A percentile compares a stretch with the other conserved stretches of the same genome.
These are phyloP conservation scores for Aegilops speltoides DNA, from an alignment of 176 grass and related monocot species.

Conservation along the genomic window DNA sequence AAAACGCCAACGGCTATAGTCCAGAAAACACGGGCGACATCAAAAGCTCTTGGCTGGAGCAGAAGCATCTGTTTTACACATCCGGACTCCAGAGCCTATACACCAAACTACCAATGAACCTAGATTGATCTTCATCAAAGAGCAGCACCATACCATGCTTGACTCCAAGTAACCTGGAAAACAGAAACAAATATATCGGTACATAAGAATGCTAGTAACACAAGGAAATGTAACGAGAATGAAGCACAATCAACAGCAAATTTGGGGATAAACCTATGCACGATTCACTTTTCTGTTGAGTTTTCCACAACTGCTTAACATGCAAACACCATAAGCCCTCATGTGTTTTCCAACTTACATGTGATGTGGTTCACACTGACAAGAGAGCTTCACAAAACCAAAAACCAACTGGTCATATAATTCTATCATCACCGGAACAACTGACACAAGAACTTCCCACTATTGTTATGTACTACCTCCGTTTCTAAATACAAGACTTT, in stretches of 20 bases:
- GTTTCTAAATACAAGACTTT: too few relatives aligned
- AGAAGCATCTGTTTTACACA: slow-evolving; percentile 5
- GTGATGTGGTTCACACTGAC: not conserved
- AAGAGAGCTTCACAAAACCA: not conserved
- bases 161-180: slow-evolving; percentile 25
- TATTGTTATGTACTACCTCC: not conserved
- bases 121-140: slow-evolving; percentile 14
- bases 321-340: slow-evolving; percentile 10
- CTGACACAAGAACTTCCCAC: not conserved
- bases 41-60: not conserved
- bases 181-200: slow-evolving; percentile 11
- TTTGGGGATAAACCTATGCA: not conserved
- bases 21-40: not conserved
- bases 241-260: not conserved
- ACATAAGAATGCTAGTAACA: not conserved
- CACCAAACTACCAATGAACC: slow-evolving; percentile 29
- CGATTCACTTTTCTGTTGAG: not conserved
- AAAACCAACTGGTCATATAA: not conserved
- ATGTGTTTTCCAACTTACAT: not conserved
- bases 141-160: slow-evolving; percentile 4
- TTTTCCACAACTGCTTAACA: not conserved
- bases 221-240: not conserved
- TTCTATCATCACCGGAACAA: not conserved
- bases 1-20: not conserved
- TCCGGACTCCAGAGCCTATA: slow-evolving; percentile 10